Percentiles rank a stretch among this genome's conserved stretches.
phyloP scores from a whole-genome alignment of 352 stramenopile species.

The Phytophthora lateralis region DNA sequence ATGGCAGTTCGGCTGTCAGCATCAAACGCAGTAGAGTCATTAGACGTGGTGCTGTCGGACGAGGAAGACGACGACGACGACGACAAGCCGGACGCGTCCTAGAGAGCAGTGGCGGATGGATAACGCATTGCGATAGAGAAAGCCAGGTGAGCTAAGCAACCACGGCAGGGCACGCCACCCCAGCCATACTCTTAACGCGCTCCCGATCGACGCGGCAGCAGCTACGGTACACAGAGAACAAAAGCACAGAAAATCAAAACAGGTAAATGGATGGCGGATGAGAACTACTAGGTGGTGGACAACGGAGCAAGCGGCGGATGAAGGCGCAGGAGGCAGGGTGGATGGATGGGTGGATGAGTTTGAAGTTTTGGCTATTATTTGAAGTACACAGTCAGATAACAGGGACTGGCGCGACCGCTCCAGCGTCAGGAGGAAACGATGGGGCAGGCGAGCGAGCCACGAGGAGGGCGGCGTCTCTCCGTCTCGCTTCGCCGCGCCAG shows the following conservation, averaged over 20 bases:
- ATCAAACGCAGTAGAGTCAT: slow-evolving; percentile 44
- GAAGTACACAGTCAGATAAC: slow-evolving; percentile 32
- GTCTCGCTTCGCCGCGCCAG: slow-evolving; percentile 11
- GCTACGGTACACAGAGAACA: slow-evolving; percentile 32
- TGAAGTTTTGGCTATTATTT: slow-evolving; percentile 46
- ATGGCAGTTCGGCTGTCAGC: slow-evolving; percentile 40
- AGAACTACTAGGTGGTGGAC: slow-evolving; percentile 10
- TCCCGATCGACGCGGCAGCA: slow-evolving; percentile 28
- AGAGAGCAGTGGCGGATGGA: slow-evolving; percentile 25
- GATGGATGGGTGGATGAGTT: slow-evolving; percentile 29
- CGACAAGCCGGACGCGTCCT: slow-evolving; percentile 41
- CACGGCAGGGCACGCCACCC: slow-evolving; percentile 28
- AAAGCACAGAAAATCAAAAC: slow-evolving; percentile 30
- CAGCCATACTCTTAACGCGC: slow-evolving; percentile 20
- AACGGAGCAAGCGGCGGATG: slow-evolving; percentile 40
- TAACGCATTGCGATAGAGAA: slow-evolving; percentile 45
- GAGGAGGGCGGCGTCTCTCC: slow-evolving; percentile 1
- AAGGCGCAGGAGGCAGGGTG: slow-evolving; percentile 30
- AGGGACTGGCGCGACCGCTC: slow-evolving; percentile 27
- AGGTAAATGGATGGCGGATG: slow-evolving; percentile 33
- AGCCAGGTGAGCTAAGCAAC: slow-evolving; percentile 33
- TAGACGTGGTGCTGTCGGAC: slow-evolving; percentile 53
- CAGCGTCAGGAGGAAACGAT: slow-evolving; percentile 38
- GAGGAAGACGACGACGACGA: slow-evolving; percentile 50
- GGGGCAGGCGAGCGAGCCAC: slow-evolving; percentile 12